A percentile compares a stretch with the other conserved stretches of the same genome.
phyloP scores from a whole-genome alignment of 2,329 filamentous ascomycete species.

The Penicillium crustosum region DNA sequence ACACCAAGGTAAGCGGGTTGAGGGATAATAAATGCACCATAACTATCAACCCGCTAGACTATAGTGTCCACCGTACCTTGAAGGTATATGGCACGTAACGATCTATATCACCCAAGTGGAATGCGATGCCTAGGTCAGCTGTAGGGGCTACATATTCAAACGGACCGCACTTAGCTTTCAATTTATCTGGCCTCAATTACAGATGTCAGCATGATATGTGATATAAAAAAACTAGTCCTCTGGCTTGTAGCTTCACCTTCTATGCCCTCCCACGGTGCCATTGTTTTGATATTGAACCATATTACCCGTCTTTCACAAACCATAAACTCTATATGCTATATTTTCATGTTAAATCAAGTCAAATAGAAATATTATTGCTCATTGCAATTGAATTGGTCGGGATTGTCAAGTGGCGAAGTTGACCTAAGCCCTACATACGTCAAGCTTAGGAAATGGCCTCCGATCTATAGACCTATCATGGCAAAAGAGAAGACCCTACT shows the following conservation, averaged over 20 bases:
- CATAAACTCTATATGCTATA: neutral
- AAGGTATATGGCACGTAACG: neutral
- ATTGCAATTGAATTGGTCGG: conserved; percentile 7
- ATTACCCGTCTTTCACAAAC: neutral
- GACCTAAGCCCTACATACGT: conserved; percentile 24
- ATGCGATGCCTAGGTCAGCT: too few relatives aligned
- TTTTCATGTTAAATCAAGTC: neutral
- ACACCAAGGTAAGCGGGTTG: neutral
- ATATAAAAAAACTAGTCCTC: too few relatives aligned
- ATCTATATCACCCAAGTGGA: neutral
- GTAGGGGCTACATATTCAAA: too few relatives aligned
- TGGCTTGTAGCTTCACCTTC: too few relatives aligned
- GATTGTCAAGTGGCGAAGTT: conserved; percentile 15
- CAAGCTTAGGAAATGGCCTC: conserved; percentile 20
- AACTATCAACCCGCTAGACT: neutral
- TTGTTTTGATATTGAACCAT: neutral
- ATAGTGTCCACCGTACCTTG: neutral
- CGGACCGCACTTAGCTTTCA: too few relatives aligned
- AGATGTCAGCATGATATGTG: too few relatives aligned
- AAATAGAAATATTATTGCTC: neutral
- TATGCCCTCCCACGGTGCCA: too few relatives aligned
- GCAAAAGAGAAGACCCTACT: conserved; percentile 1
- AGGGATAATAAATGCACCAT: neutral
- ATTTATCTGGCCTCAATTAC: too few relatives aligned
- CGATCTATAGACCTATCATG: conserved; percentile 9